These are phyloP conservation scores for Boletus reticuloceps DNA, from an alignment of 768 basidiomycete genomes.

Conservation along the genomic window DNA sequence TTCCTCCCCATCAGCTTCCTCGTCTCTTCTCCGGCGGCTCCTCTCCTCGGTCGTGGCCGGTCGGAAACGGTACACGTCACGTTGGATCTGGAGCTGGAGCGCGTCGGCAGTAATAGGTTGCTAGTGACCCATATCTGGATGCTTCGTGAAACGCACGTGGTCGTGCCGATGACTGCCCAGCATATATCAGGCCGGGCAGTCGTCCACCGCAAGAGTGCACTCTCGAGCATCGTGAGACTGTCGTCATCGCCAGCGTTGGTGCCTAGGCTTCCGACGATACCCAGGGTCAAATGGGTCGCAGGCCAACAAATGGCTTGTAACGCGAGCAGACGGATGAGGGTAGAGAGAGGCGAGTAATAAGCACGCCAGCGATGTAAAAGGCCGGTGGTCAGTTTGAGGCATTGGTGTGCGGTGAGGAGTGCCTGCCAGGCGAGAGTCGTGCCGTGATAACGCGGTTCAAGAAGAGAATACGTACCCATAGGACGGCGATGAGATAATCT, in stretches of 20 bases:
- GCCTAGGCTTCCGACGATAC: constrained; percentile 52
- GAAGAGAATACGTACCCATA: constrained; percentile 55
- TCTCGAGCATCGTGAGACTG: constrained; percentile 20
- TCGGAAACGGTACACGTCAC: constrained; percentile 10
- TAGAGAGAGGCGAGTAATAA: constrained; percentile 86
- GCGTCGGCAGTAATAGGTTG: constrained; percentile 52
- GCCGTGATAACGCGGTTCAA: background rate
- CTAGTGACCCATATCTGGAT: constrained; percentile 96
- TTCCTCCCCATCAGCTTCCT: constrained; percentile 46
- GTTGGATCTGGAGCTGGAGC: constrained; percentile 5
- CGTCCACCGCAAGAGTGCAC: constrained; percentile 37
- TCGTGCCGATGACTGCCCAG: constrained; percentile 90
- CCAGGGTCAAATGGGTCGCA: constrained; percentile 82
- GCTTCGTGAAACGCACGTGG: constrained; percentile 77
- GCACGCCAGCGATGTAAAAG: constrained; percentile 86
- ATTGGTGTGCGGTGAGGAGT: constrained; percentile 85
- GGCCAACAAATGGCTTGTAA: constrained; percentile 98
- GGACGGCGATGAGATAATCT: constrained; percentile 63
- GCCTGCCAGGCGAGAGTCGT: constrained; percentile 43
- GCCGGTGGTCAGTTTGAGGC: constrained; percentile 83
- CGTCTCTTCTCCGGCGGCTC: constrained; percentile 13
- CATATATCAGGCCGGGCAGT: constrained; percentile 73
- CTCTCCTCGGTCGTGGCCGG: constrained; percentile 21
- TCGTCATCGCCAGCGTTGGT: constrained; percentile 7
- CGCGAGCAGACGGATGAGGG: constrained; percentile 87